phyloP scores from a whole-genome alignment of 345 rosid species.

The Linum tenue region DNA sequence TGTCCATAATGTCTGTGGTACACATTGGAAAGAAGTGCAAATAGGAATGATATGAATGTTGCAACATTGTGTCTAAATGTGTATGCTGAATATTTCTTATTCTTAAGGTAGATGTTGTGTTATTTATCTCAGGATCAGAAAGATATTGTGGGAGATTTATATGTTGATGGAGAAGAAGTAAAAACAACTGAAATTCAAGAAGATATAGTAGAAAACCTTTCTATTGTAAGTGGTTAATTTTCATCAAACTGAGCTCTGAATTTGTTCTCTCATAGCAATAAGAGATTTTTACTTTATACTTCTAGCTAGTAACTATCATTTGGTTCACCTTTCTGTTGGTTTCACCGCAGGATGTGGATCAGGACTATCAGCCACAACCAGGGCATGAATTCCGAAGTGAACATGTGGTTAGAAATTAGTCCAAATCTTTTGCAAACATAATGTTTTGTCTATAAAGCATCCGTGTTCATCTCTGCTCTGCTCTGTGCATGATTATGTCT shows the following conservation, averaged over 20 bases:
- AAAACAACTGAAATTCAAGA: not conserved
- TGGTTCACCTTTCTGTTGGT: not conserved
- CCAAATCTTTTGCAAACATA: not conserved
- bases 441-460: not conserved
- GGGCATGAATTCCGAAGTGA: slow-evolving; percentile 2
- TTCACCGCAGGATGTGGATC: slow-evolving; percentile 5
- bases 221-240: slow-evolving; percentile 26
- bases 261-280: not conserved
- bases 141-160: slow-evolving; percentile 33
- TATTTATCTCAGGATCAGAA: slow-evolving; percentile 15
- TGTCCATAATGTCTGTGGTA: not conserved
- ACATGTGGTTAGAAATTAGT: slow-evolving; percentile 9
- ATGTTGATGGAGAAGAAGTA: not conserved
- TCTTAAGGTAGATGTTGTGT: not conserved
- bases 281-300: not conserved
- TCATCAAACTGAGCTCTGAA: not conserved
- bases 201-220: slow-evolving; percentile 17
- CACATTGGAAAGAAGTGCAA: not conserved
- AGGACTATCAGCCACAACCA: slow-evolving; percentile 1
- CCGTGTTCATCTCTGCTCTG: not conserved
- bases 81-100: not conserved
- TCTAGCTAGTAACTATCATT: not conserved
- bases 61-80: not conserved
- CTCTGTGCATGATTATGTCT: not conserved
- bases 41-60: not conserved